Conservation (phyloP, 2,329 filamentous ascomycete genomes). For the Ilyonectria mors-panacis region DNA sequence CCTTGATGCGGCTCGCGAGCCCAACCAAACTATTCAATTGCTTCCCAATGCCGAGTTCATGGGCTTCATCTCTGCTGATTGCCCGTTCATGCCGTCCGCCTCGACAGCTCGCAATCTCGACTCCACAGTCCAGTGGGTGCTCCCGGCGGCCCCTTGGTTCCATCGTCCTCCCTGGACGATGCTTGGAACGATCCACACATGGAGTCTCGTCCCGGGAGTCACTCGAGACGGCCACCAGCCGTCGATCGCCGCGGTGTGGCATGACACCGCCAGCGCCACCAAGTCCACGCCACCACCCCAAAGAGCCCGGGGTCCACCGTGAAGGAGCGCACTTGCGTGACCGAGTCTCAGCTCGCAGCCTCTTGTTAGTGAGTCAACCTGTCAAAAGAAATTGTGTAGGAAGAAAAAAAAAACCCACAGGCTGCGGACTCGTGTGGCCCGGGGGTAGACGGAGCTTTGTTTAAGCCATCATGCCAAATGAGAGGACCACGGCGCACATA, state of each 20-base stretch:
- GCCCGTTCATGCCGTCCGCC: constrained; percentile 39
- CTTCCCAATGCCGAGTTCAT: constrained; percentile 19
- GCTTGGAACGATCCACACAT: constrained; percentile 20
- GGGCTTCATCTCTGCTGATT: constrained; percentile 38
- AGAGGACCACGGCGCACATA: not conserved
- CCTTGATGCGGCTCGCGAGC: constrained; percentile 7
- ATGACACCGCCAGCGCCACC: constrained; percentile 31
- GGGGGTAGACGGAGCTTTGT: not conserved
- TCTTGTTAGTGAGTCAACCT: constrained; percentile 1
- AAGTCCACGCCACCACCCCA: constrained; percentile 6
- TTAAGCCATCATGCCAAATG: not conserved
- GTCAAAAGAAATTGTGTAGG: constrained; percentile 1
- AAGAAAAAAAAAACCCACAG: constrained; percentile 5
- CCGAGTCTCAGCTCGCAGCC: not conserved
- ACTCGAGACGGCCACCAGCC: not conserved
- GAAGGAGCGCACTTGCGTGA: not conserved
- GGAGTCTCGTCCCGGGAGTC: constrained; percentile 8
- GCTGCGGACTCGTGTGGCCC: not conserved
- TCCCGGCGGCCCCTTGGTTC: constrained; percentile 25
- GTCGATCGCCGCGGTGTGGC: constrained; percentile 32
- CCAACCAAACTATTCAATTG: constrained; percentile 21
- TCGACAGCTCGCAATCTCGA: constrained; percentile 26
- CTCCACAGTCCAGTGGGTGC: constrained; percentile 34
- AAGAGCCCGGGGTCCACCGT: constrained; percentile 7
- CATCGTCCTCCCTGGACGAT: constrained; percentile 11